phyloP scores from a whole-genome alignment of 331 rosid species.

The Quercus lobata region DNA sequence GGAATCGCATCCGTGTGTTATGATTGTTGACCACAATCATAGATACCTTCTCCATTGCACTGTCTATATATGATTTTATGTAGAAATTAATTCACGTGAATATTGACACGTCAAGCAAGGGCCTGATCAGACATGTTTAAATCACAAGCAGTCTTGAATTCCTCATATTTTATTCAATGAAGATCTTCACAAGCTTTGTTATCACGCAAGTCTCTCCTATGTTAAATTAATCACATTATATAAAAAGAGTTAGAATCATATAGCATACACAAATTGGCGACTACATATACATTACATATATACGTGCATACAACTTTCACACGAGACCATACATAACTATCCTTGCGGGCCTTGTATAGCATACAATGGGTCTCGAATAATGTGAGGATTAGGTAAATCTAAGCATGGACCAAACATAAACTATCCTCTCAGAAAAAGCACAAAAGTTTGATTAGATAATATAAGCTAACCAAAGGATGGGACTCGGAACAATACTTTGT shows the following conservation, averaged over 20 bases:
- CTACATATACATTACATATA: neutral
- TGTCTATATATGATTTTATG: neutral
- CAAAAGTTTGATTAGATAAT: too few relatives aligned
- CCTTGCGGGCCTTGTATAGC: too few relatives aligned
- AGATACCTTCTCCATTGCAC: constrained; percentile 4
- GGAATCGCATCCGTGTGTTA: constrained; percentile 19
- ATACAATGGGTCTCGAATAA: too few relatives aligned
- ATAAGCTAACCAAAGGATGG: too few relatives aligned
- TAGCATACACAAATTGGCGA: neutral
- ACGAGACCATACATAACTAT: too few relatives aligned
- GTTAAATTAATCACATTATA: neutral
- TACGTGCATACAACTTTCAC: neutral
- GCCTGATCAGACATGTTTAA: constrained; percentile 3
- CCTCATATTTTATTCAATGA: neutral
- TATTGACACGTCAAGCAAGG: constrained; percentile 2
- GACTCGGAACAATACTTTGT: too few relatives aligned
- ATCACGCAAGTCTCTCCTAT: constrained; percentile 4
- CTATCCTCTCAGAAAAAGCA: too few relatives aligned
- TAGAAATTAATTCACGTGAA: constrained; percentile 22
- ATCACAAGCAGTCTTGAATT: neutral
- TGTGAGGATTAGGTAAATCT: too few relatives aligned
- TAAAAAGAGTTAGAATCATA: neutral
- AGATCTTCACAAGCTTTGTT: neutral
- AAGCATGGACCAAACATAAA: too few relatives aligned
- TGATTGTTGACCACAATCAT: constrained; percentile 10